Evolutionary conservation across 345 rosid genomes (phyloP).

Genomic region (Ricinus communis): DNA sequence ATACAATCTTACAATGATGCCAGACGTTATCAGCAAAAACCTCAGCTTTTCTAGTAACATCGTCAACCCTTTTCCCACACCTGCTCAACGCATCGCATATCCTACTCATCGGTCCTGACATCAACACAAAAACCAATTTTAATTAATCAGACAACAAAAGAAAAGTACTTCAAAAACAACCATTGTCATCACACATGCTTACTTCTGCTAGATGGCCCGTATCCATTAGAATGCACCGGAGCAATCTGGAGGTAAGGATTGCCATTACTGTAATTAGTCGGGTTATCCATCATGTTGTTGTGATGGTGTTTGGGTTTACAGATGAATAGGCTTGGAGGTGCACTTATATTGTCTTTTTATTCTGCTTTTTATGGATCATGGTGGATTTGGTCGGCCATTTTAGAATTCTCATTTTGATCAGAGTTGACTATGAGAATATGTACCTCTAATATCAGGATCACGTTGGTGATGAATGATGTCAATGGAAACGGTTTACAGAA

Average conservation of each 20-base stretch:
- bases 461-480: neutral
- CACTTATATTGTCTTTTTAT: neutral
- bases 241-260: conserved; percentile 48
- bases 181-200: conserved; percentile 15
- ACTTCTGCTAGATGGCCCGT: conserved; percentile 36
- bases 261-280: conserved; percentile 18
- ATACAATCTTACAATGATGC: conserved; percentile 47
- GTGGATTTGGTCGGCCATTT: conserved; percentile 11
- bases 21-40: conserved; percentile 52
- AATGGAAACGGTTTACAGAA: neutral
- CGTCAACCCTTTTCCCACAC: conserved; percentile 61
- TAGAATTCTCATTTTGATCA: neutral
- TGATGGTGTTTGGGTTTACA: neutral
- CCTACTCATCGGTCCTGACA: conserved; percentile 54
- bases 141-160: neutral
- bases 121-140: too few relatives aligned
- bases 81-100: conserved; percentile 50
- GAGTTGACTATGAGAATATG: neutral
- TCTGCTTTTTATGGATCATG: neutral
- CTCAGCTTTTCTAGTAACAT: conserved; percentile 59
- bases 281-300: conserved; percentile 1
- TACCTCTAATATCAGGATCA: neutral
- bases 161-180: neutral
- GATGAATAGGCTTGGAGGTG: neutral
- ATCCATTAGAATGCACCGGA: conserved; percentile 24